Base-by-base conservation (phyloP, 345 rosid species). In the Cardamine occulta region DNA sequence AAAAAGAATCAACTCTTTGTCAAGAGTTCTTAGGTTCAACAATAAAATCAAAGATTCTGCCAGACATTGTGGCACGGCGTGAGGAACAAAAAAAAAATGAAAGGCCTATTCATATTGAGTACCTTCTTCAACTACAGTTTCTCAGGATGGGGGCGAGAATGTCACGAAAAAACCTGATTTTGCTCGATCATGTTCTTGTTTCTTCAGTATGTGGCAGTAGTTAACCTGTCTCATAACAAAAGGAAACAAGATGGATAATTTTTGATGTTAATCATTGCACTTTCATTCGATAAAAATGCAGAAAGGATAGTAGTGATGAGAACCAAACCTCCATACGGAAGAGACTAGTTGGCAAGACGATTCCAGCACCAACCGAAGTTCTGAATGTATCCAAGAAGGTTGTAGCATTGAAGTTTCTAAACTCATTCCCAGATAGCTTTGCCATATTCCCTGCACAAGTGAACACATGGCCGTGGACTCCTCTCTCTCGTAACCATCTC, bases 311-410 rank as follows among this genome's bases (percentile, higher is more conserved):
- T 19, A 34, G 40, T 31, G 14, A 70, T 39, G 65, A 23, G 52
- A 64, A 74, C 7, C 87, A 82, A 57, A 92, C 98, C 99, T 95
- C 99, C 84, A 95, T 70, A 32, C 97, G 97, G 80, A 90, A 85
- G n/a, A 88, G 72, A 81, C 75, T 83, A 10, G 89, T 87, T 29
- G 99, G 97, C 44, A 95, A 71, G 72, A 95, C 96, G 49, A 95
- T 73, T 59, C 99, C 99, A 76, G 67, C 93, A 72, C 99, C 99
- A 17, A 83, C 87, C 6, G 99, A 85, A 68, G 85, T 90, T 71
- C 99, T 84, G 42, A 77, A 78, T 42, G 97, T 85, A 68, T 88
- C 83, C 26, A 78, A 62, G 60, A 92, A 88, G 80, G 84, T 90
- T 37, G 75, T 74, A 48, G 80, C 74, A 59, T 85, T 82, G 61